These are phyloP conservation scores for Backusella sp. DNA, from an alignment of 192 early-diverging fungal genomes.

Conservation along the genomic window DNA sequence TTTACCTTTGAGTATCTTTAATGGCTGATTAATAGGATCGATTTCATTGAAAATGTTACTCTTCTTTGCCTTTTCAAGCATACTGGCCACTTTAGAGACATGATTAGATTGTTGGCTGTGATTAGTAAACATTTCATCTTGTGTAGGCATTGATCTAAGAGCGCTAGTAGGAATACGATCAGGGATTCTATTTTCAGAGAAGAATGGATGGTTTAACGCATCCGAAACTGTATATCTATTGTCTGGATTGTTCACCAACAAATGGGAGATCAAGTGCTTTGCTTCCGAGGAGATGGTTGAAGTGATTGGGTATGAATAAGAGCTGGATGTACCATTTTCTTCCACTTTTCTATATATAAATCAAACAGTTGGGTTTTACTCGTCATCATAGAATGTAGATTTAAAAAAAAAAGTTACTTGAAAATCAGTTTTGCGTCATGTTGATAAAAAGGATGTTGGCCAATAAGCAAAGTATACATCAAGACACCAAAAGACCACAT, in stretches of 20 bases:
- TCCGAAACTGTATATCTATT: constrained; percentile 13
- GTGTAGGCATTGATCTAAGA: background rate
- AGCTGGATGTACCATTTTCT: constrained; percentile 57
- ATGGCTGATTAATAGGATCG: background rate
- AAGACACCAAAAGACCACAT: constrained; percentile 93
- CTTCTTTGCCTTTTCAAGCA: background rate
- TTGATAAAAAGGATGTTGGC: constrained; percentile 88
- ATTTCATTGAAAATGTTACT: background rate
- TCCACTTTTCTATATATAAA: constrained; percentile 56
- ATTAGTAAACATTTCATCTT: background rate
- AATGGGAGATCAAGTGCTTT: constrained; percentile 60
- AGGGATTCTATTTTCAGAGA: constrained; percentile 3
- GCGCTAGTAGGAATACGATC: background rate
- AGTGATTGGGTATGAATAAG: constrained; percentile 56
- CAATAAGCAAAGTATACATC: constrained; percentile 88
- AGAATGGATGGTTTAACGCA: background rate
- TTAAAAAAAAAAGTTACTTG: constrained; percentile 46
- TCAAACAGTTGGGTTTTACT: no score
- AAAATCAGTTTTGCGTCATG: constrained; percentile 75
- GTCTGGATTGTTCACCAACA: constrained; percentile 70
- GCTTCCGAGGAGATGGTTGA: constrained; percentile 54
- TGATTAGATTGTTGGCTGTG: background rate
- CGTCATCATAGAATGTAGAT: no score
- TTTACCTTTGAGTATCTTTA: background rate
- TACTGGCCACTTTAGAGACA: background rate